phyloP scores from a whole-genome alignment of 2,329 filamentous ascomycete genomes.

The Aureobasidium namibiae region DNA sequence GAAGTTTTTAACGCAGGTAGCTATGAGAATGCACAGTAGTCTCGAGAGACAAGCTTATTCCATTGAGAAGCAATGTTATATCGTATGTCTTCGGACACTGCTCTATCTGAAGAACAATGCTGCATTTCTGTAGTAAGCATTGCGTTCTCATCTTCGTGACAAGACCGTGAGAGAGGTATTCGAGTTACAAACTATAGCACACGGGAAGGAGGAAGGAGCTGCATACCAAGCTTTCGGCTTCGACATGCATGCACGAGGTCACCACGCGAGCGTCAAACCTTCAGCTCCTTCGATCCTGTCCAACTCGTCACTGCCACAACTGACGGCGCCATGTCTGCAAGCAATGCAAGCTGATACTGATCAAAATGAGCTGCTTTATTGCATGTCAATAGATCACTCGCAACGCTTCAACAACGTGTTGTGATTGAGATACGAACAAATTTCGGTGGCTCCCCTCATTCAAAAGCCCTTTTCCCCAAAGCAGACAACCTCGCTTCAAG shows the following conservation, averaged over 20 bases:
- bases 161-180: too few species aligned
- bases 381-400: not conserved
- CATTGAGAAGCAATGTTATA: too few species aligned
- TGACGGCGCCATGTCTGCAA: not conserved
- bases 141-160: too few species aligned
- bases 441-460: too few species aligned
- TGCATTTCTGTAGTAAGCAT: too few species aligned
- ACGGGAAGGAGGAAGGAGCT: too few species aligned
- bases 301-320: not conserved
- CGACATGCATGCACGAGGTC: not conserved
- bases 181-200: too few species aligned
- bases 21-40: too few species aligned
- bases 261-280: not conserved
- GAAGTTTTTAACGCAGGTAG: too few species aligned
- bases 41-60: too few species aligned
- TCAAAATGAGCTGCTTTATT: not conserved
- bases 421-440: not conserved
- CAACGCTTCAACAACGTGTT: not conserved
- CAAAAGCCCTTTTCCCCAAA: not conserved
- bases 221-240: conserved; percentile 5
- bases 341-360: not conserved
- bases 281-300: not conserved
- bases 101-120: too few species aligned
- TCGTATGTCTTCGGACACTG: too few species aligned
- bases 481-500: not conserved